phyloP scores from a whole-genome alignment of 768 basidiomycete species.

The Trametes gibbosa region DNA sequence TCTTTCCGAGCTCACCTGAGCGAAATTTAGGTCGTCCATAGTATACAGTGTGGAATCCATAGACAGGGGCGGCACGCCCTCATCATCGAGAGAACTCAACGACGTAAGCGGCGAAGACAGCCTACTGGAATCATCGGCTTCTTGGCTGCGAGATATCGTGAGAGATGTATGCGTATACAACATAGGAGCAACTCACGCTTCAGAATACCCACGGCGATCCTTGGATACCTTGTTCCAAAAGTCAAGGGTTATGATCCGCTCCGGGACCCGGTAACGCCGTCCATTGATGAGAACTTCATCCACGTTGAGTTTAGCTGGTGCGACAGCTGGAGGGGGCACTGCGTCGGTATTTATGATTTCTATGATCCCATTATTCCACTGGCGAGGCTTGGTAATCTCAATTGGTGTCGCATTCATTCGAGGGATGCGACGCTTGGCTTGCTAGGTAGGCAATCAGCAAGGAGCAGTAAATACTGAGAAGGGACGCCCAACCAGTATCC shows the following conservation, averaged over 20 bases:
- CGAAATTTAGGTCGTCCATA: slow-evolving; percentile 46
- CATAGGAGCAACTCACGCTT: slow-evolving; percentile 37
- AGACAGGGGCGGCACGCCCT: slow-evolving; percentile 29
- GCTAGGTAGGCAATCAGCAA: slow-evolving; percentile 43
- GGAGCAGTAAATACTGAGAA: slow-evolving; percentile 7
- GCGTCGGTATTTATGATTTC: slow-evolving; percentile 75
- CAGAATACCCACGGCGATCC: slow-evolving; percentile 34
- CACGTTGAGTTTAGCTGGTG: slow-evolving; percentile 49
- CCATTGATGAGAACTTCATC: slow-evolving; percentile 89
- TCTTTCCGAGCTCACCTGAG: slow-evolving; percentile 44
- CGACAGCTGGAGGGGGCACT: slow-evolving; percentile 32
- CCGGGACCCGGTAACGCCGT: slow-evolving; percentile 89
- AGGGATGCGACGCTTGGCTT: slow-evolving; percentile 75
- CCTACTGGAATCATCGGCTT: slow-evolving; percentile 41
- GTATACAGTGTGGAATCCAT: slow-evolving; percentile 32
- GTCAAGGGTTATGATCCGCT: slow-evolving; percentile 86
- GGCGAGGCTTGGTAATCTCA: slow-evolving; percentile 69
- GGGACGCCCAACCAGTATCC: slow-evolving; percentile 61
- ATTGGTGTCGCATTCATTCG: slow-evolving; percentile 65
- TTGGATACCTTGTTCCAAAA: slow-evolving; percentile 86
- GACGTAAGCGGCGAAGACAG: slow-evolving; percentile 74
- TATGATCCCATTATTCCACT: slow-evolving; percentile 91
- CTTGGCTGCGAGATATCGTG: background rate
- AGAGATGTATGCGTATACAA: background rate
- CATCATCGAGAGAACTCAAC: slow-evolving; percentile 67